Evolutionary conservation across 106 monocot species (phyloP), one percentile per base, ranked within the genome.

Genomic region (Triglochin maritima): DNA sequence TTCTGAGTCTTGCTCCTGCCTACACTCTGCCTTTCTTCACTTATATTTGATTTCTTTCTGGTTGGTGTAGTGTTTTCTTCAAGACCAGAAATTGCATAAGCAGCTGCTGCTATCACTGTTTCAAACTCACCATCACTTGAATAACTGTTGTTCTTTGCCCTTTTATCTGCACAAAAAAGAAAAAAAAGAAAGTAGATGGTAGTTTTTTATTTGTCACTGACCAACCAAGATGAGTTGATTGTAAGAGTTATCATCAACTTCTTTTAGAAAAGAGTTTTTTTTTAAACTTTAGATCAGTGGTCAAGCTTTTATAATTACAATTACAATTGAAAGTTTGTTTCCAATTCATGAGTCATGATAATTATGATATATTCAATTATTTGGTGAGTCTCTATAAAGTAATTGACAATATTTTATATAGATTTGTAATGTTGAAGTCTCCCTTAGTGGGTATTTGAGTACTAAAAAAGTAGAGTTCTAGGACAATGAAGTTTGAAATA

Each of bases 21-120:
- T 53, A 47, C n/a, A 47, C 17, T 14, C 14, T 54, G 5, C 10
- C 13, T 3, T 72, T 14, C 54, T 54, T 44, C 61, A 60, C 44
- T 79, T 66, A 8, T 5, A 29, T 1, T 46, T 50, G 71, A 41
- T 46, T 69, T 72, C 51, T 76, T 81, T 67, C 72, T 70, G 42
- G 72, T 75, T 47, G 13, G n/a, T n/a, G 60, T 72, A 9, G 52
- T 46, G 57, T 75, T 68, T 75, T 81, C 73, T 77, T 72, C 79
- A 13, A 46, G 46, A 42, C 67, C 47, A n/a, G 66, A 76, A 65
- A 86, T 76, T 44, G 89, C 89, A 70, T 76, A 80, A 55, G 93
- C 84, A 52, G 86, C 79, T 64, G 86, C 93, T 71, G 89, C 89
- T 57, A 94, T 57, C 2, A 89, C 82, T 13, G 81, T 70, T 29